Evolutionary conservation across 805 yeast species (phyloP), one percentile per base, ranked within the genome.

Genomic region (Hyphopichia homilentoma): DNA sequence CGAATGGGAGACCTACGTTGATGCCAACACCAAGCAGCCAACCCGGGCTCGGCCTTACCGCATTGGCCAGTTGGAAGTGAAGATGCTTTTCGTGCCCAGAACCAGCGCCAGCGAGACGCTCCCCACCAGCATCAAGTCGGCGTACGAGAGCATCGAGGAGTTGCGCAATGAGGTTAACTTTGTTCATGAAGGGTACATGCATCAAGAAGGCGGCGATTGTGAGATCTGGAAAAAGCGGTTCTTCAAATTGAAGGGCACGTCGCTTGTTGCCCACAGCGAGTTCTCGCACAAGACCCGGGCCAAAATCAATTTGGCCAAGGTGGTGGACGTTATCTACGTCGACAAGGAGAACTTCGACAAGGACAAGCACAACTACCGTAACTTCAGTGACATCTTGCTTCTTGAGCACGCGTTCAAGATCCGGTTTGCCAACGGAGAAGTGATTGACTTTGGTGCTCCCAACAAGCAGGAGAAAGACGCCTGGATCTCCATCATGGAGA

Each of bases 191-290:
- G 97, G 97, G 0, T 80, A 65, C 48, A 61, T 90, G 61, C 77
- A 78, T 46, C 97, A 89, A 59, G 86, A 82, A 49, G 97, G 97
- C 13, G 97, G 97, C 7, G 97, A 89, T 60, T 75, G 93, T 44
- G 74, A 70, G 11, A 63, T 69, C 18, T 77, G 89, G 79, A 76
- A 84, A 44, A 75, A 83, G 43, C 70, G 97, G 36, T 85, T 59
- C 59, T 87, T 81, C 62, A 79, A 74, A 42, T 65, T 89, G n/a
- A 65, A 73, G 28, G 95, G 90, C 0, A 72, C 79, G 6, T 75
- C 79, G 21, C 62, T 89, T 44, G 68, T 79, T 33, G 96, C 96
- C 0, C 85, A 81, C 50, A 81, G 84, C 44, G 93, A 82, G 42
- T 65, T 65, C 18, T 66, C 82, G 2, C 76, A 65, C 54, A 81